Percentiles rank a stretch among this genome's conserved stretches.
phyloP scores from a whole-genome alignment of 2,329 filamentous ascomycete species.

The Aspergillus nomiae region DNA sequence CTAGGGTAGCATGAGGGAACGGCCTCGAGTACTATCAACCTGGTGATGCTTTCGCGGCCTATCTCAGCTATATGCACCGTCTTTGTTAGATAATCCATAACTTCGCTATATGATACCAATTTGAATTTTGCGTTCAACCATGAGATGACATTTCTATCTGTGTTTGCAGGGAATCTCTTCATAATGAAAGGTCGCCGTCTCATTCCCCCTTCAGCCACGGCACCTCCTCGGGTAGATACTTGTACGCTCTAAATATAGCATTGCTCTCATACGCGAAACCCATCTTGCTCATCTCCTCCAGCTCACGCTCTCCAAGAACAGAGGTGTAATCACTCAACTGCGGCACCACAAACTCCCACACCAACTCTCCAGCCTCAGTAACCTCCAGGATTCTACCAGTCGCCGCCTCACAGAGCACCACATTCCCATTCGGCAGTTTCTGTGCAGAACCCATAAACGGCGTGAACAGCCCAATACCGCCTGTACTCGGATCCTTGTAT shows the following conservation, averaged over 20 bases:
- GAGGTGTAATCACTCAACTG: conserved; percentile 44
- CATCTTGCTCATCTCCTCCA: conserved; percentile 39
- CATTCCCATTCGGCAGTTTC: conserved; percentile 45
- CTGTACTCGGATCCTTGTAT: conserved; percentile 41
- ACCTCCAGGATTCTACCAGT: conserved; percentile 51
- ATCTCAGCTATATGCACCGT: neutral
- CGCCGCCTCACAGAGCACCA: conserved; percentile 46
- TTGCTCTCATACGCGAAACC: conserved; percentile 45
- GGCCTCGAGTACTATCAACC: neutral
- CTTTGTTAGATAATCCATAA: neutral
- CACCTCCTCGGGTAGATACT: conserved; percentile 44
- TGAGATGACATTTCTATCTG: neutral
- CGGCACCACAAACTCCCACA: conserved; percentile 49
- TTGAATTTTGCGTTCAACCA: neutral
- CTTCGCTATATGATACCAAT: neutral
- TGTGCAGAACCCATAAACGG: conserved; percentile 53
- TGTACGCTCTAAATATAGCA: conserved; percentile 49
- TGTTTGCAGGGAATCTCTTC: too few species aligned
- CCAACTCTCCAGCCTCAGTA: conserved; percentile 41
- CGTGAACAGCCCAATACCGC: conserved; percentile 46
- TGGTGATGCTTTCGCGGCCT: neutral
- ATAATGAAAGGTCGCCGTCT: neutral
- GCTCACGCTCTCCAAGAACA: conserved; percentile 20
- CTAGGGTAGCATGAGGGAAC: neutral
- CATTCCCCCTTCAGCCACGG: conserved; percentile 37